phyloP scores from a whole-genome alignment of 306 rosid species.

The Echinosophora koreensis region DNA sequence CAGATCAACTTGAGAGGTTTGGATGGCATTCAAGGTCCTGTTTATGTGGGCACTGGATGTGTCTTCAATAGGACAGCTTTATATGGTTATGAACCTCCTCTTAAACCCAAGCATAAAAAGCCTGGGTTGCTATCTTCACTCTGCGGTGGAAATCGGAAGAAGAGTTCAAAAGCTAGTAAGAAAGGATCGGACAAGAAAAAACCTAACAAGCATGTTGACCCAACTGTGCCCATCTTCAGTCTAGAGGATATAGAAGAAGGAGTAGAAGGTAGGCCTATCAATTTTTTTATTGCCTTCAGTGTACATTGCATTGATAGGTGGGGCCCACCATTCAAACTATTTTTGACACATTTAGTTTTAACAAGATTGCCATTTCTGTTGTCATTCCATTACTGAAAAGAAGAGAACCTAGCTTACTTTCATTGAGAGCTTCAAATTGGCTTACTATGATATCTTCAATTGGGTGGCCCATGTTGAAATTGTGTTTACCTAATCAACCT shows the following conservation, averaged over 20 bases:
- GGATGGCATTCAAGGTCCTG: conserved; percentile 99
- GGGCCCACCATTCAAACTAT: conserved; percentile 3
- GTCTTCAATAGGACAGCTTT: conserved; percentile 94
- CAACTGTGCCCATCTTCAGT: conserved; percentile 85
- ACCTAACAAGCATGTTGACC: conserved; percentile 75
- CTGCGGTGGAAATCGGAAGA: conserved; percentile 78
- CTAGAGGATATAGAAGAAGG: conserved; percentile 96
- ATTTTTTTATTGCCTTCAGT: neutral
- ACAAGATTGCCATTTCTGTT: neutral
- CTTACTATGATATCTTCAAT: neutral
- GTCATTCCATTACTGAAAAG: neutral
- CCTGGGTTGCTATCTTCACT: conserved; percentile 71
- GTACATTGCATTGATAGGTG: conserved; percentile 14
- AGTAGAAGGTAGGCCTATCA: conserved; percentile 73
- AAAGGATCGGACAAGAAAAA: conserved; percentile 85
- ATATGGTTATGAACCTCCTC: conserved; percentile 95
- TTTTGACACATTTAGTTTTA: neutral
- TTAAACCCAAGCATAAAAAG: conserved; percentile 83
- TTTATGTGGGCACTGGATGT: conserved; percentile 98
- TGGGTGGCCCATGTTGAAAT: conserved; percentile 4
- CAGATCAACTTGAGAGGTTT: conserved; percentile 98
- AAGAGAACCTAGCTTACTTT: neutral
- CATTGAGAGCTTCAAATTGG: neutral
- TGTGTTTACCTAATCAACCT: neutral
- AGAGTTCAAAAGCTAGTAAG: conserved; percentile 76